Evolutionary conservation across 176 grass and related monocot species (phyloP).

Genomic region (Pontederia paniculata): DNA sequence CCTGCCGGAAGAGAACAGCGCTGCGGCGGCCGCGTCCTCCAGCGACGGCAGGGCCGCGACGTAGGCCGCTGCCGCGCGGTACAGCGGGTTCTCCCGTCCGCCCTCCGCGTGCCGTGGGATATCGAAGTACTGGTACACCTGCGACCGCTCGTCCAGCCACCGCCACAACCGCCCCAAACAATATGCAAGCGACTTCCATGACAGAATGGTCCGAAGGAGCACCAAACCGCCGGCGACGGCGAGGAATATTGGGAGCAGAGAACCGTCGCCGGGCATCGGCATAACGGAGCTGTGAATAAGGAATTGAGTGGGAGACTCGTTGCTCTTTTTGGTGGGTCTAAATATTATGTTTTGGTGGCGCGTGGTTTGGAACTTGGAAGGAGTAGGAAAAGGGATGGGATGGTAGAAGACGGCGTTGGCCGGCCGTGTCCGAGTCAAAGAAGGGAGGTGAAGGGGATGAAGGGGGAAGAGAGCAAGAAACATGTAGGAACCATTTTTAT

Average conservation of each 20-base stretch:
- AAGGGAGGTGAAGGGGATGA: neutral
- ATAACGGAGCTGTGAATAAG: neutral
- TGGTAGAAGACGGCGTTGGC: neutral
- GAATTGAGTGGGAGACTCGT: neutral
- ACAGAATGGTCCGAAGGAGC: slow-evolving; percentile 43
- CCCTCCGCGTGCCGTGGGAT: slow-evolving; percentile 32
- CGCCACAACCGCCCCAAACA: slow-evolving; percentile 35
- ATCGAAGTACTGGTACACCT: slow-evolving; percentile 65
- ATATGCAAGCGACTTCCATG: slow-evolving; percentile 39
- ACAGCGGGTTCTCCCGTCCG: slow-evolving; percentile 35
- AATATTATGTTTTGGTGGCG: neutral
- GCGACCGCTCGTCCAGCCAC: slow-evolving; percentile 47
- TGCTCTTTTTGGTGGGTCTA: neutral
- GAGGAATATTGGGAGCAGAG: neutral
- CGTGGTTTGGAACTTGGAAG: neutral
- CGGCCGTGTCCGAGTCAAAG: neutral
- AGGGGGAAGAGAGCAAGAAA: neutral
- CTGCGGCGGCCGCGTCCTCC: slow-evolving; percentile 31
- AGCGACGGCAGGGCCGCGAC: slow-evolving; percentile 44
- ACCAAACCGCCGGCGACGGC: slow-evolving; percentile 11
- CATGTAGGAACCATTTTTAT: no score
- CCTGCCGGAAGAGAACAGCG: slow-evolving; percentile 25
- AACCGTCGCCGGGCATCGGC: neutral
- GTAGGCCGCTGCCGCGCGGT: slow-evolving; percentile 30
- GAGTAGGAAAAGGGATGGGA: neutral